Percentiles rank a stretch among this genome's conserved stretches.
Conservation (phyloP, 2,329 filamentous ascomycete genomes). For the Lachnellula occidentalis region DNA sequence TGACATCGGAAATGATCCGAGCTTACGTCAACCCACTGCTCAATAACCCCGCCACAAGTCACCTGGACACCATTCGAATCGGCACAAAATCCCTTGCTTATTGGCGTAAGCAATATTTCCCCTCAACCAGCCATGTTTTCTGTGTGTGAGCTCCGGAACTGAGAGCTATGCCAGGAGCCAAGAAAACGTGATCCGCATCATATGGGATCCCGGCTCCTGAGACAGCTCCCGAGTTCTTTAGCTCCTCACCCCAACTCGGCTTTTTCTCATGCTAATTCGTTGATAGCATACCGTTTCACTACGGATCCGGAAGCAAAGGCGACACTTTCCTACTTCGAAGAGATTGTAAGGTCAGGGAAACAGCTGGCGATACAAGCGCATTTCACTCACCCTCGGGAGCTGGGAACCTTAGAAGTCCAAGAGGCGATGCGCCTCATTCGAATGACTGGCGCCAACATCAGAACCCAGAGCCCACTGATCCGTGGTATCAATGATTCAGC, state of each 20-base stretch:
- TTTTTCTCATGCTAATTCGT: too few species aligned
- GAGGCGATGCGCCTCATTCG: slow-evolving; percentile 3
- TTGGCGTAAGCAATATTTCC: neutral
- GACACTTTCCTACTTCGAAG: slow-evolving; percentile 1
- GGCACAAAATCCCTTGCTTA: slow-evolving; percentile 10
- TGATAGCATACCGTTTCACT: neutral
- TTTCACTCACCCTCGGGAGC: slow-evolving; percentile 7
- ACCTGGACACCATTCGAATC: slow-evolving; percentile 6
- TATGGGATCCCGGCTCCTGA: too few species aligned
- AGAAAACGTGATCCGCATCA: too few species aligned
- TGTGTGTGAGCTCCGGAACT: too few species aligned
- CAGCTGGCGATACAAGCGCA: slow-evolving; percentile 5
- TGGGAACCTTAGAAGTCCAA: slow-evolving; percentile 1
- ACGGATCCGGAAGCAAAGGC: neutral
- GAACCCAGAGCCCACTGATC: slow-evolving; percentile 5
- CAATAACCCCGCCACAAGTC: neutral
- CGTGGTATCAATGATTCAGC: slow-evolving; percentile 4
- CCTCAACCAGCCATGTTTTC: too few species aligned
- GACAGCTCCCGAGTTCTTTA: too few species aligned
- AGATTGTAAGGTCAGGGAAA: neutral
- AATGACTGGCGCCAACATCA: slow-evolving; percentile 4
- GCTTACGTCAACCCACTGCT: slow-evolving; percentile 4
- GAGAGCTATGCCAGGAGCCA: too few species aligned
- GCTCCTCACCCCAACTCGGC: too few species aligned
- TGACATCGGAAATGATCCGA: neutral